Base-by-base conservation (phyloP, 2,329 filamentous ascomycete species). In the Stagonosporopsis cucurbitacearum region DNA sequence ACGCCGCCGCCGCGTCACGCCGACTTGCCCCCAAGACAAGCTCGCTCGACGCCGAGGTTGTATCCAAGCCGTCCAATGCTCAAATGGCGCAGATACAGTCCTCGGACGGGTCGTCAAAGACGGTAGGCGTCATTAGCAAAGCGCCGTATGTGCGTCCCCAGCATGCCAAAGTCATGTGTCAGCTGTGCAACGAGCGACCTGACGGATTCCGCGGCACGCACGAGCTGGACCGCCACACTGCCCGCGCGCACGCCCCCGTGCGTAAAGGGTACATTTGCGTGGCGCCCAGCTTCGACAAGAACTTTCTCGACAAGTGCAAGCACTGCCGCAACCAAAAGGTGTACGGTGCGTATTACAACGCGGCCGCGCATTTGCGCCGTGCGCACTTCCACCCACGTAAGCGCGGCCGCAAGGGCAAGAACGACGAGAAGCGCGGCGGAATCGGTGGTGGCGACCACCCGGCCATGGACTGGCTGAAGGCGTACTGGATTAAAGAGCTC, bases 331-430 rank as follows among this genome's bases (percentile, higher is more conserved):
- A 83, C 40, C 79, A 83, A 51, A 97, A 96, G 80, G 84, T 85
- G 55, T 98, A 98, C 66, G 90, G 90, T 3, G 91, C 90, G 15
- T 95, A 97, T 78, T 97, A 98, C 78, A 98, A 98, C 68, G 94
- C 93, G 0, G 92, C 92, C 0, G 94, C 92, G 0, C 94, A 98
- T 72, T 83, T 98, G 8, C 85, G 93, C 37, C 87, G 94, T 45
- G 89, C 89, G 0, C 94, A 98, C 73, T 98, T 97, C 81, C 90
- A 89, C 70, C 88, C 85, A 1, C 82, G 84, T 63, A 84, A 85
- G 70, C 79, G 83, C 20, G 85, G 84, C 8, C 77, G 84, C 44
- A 79, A 79, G 65, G 81, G 82, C 42, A 85, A 84, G 68, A 81
- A 83, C 54, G 83, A 82, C 58, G 82, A 86, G 73, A 82, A 83